phyloP scores from a whole-genome alignment of 371 early-diverging fungal genomes.

The Mortierella sp. region DNA sequence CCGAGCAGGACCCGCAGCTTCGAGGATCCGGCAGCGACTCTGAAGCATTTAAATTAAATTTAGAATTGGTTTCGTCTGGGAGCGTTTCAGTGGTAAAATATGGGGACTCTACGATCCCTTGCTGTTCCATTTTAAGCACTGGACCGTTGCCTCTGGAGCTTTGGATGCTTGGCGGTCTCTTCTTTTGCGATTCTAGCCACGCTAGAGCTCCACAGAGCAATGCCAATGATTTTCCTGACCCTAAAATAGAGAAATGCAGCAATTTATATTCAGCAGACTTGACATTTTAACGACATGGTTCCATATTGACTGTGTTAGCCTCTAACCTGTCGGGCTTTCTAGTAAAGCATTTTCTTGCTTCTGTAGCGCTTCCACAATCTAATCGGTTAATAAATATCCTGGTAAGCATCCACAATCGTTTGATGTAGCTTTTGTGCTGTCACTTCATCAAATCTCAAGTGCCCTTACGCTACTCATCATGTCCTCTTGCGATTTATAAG shows the following conservation, averaged over 20 bases:
- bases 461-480: conserved; percentile 68
- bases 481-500: conserved; percentile 69
- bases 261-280: background rate
- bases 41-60: background rate
- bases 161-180: conserved; percentile 49
- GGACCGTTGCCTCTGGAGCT: conserved; percentile 16
- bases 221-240: conserved; percentile 71
- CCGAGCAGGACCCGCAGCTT: background rate
- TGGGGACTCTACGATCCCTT: conserved; percentile 25
- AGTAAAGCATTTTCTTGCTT: conserved; percentile 64
- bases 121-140: background rate
- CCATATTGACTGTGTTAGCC: background rate
- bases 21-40: background rate
- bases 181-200: conserved; percentile 34
- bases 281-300: background rate
- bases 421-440: background rate
- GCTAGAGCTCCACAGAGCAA: conserved; percentile 67
- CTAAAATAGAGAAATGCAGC: conserved; percentile 27
- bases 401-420: background rate
- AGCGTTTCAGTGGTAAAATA: conserved; percentile 16
- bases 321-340: conserved; percentile 71
- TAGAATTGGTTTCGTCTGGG: background rate
- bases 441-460: conserved; percentile 39
- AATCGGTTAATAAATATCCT: background rate
- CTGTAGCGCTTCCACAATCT: conserved; percentile 68